phyloP scores from a whole-genome alignment of 768 basidiomycete species.

The Scleroderma bovista region DNA sequence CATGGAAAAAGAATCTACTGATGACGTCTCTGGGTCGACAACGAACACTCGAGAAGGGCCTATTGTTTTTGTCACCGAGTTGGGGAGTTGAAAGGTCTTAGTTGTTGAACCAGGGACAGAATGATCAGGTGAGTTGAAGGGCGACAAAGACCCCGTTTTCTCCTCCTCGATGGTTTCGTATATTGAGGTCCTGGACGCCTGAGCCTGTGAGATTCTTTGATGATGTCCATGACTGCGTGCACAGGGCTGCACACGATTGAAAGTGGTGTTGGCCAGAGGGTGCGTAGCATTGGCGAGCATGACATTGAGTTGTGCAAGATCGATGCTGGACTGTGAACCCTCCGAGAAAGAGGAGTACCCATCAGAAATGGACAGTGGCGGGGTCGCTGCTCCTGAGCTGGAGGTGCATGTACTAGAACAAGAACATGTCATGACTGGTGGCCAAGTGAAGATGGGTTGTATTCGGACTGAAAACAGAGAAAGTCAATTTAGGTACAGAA shows the following conservation, averaged over 20 bases:
- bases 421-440: constrained; percentile 43
- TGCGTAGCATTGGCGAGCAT: too few species aligned
- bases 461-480: constrained; percentile 35
- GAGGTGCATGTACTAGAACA: too few species aligned
- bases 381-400: too few species aligned
- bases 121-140: too few species aligned
- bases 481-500: background rate
- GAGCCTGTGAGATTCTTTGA: too few species aligned
- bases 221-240: too few species aligned
- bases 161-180: constrained; percentile 84
- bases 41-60: constrained; percentile 43
- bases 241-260: too few species aligned
- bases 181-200: constrained; percentile 58
- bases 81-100: too few species aligned
- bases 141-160: constrained; percentile 30
- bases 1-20: too few species aligned
- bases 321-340: constrained; percentile 75
- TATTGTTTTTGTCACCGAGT: constrained; percentile 19
- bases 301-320: too few species aligned
- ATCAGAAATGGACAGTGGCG: constrained; percentile 65
- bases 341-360: constrained; percentile 61
- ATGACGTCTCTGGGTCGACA: constrained; percentile 51
- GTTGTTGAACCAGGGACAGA: too few species aligned
- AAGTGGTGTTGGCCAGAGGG: too few species aligned
- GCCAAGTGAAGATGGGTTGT: constrained; percentile 58